These are phyloP conservation scores for Thielaviopsis euricoi DNA, from an alignment of 2,329 filamentous ascomycete genomes.

Conservation along the genomic window DNA sequence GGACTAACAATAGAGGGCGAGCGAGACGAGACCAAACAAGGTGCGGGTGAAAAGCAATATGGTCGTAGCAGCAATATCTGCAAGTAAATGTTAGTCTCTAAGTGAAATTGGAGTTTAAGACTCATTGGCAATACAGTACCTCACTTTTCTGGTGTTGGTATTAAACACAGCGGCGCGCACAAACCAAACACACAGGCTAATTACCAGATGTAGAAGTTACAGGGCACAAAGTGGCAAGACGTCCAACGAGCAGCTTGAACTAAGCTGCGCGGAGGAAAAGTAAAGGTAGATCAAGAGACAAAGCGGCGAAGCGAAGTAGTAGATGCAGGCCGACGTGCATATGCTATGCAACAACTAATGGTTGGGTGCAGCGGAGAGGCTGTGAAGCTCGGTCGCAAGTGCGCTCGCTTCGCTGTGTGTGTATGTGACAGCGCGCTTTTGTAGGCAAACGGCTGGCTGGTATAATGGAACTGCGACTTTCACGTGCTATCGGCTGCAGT, in stretches of 20 bases:
- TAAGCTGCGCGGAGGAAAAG: not conserved
- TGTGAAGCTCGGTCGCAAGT: not conserved
- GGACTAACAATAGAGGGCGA: not conserved
- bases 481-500: not conserved
- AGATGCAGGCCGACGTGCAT: not conserved
- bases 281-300: not conserved
- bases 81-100: not conserved
- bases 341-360: not conserved
- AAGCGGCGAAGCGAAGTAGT: not conserved
- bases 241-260: not conserved
- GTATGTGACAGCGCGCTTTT: no score
- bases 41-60: no score
- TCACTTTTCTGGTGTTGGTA: not conserved
- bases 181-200: not conserved
- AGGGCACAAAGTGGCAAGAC: not conserved
- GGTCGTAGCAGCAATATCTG: not conserved
- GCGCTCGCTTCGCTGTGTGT: no score
- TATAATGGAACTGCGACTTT: not conserved
- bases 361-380: not conserved
- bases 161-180: not conserved
- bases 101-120: not conserved
- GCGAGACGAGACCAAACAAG: not conserved
- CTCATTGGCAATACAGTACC: not conserved
- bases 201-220: not conserved
- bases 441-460: no score